Conservation (phyloP, 148 eudicot genomes). For the Heliosperma pusillum region DNA sequence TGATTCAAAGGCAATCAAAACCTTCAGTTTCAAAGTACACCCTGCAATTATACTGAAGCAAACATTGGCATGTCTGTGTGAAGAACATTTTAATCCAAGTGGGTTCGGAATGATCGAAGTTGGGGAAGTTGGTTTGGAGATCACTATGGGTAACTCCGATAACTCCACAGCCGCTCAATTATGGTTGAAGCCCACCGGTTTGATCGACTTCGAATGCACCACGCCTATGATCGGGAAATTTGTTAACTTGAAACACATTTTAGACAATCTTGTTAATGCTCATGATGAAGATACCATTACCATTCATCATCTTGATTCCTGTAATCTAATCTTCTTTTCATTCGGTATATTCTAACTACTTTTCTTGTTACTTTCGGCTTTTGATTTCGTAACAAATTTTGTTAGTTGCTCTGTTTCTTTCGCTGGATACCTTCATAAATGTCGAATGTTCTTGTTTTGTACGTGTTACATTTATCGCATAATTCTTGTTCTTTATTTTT, state of each 20-base stretch:
- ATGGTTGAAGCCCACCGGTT: constrained; percentile 14
- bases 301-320: background rate
- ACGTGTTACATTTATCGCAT: too few relatives aligned
- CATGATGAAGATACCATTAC: constrained; percentile 9
- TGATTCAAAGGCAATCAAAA: too few relatives aligned
- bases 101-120: constrained; percentile 17
- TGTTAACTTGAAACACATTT: constrained; percentile 8
- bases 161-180: background rate
- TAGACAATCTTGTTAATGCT: constrained; percentile 3
- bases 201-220: background rate
- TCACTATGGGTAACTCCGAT: constrained; percentile 3
- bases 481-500: too few relatives aligned
- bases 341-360: constrained; percentile 6
- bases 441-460: background rate
- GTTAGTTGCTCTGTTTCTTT: too few relatives aligned
- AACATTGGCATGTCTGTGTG: constrained; percentile 8
- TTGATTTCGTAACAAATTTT: background rate
- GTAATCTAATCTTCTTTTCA: background rate
- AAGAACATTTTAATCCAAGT: background rate
- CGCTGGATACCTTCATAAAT: background rate
- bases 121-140: background rate
- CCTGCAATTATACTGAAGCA: constrained; percentile 19
- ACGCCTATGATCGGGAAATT: background rate
- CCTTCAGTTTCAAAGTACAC: constrained; percentile 12
- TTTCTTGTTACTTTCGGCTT: background rate